These are phyloP conservation scores for Lactuca saligna DNA, from an alignment of 129 eudicot genomes.

Conservation along the genomic window DNA sequence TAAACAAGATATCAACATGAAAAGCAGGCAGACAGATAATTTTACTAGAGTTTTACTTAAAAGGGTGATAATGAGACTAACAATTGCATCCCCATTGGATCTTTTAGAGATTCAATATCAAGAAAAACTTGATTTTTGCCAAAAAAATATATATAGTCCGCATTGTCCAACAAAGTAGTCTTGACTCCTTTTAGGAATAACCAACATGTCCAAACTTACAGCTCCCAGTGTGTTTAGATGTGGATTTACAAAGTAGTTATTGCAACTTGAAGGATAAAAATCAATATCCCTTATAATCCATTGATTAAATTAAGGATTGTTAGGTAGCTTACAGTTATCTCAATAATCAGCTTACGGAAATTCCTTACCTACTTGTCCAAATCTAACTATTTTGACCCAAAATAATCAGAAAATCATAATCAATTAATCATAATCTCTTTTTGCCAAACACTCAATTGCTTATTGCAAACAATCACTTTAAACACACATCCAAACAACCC, in stretches of 20 bases:
- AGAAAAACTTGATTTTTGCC: slow-evolving; percentile 7
- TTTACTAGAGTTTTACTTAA: slow-evolving; percentile 15
- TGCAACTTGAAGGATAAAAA: no score
- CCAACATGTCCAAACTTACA: background rate
- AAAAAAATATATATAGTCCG: background rate
- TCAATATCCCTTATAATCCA: no score
- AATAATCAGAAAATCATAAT: no score
- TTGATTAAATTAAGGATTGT: background rate
- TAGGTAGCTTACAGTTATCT: background rate
- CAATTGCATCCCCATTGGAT: background rate
- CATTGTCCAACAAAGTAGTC: background rate
- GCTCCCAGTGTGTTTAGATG: slow-evolving; percentile 2
- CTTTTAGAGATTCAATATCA: background rate
- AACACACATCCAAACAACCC: background rate
- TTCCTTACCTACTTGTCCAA: background rate
- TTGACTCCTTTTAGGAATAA: no score
- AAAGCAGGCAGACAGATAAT: background rate
- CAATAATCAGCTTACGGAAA: background rate
- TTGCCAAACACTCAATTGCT: background rate
- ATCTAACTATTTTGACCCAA: background rate
- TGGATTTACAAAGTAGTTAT: background rate
- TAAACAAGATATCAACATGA: slow-evolving; percentile 13
- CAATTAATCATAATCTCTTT: background rate
- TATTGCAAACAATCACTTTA: background rate
- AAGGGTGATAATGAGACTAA: slow-evolving; percentile 11